Conservation (phyloP, 352 stramenopile species). For the Globisporangium lucens region DNA sequence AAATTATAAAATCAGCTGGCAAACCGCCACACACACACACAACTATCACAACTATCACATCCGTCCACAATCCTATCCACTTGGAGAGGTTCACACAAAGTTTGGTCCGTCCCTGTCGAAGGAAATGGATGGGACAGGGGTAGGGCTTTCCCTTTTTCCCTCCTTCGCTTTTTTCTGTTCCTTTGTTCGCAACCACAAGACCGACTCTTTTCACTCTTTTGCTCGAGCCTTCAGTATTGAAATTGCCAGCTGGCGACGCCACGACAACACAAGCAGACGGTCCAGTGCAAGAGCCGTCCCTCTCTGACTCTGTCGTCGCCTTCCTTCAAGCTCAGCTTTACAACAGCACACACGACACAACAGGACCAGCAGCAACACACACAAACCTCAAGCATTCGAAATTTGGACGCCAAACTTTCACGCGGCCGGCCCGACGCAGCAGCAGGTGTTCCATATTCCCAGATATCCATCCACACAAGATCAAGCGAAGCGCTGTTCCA, state of each 20-base stretch:
- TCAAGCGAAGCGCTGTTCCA: background rate
- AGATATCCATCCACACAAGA: background rate
- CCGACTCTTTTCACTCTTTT: background rate
- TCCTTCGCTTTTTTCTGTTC: background rate
- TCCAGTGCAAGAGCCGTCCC: background rate
- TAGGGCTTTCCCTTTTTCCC: background rate
- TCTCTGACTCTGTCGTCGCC: background rate
- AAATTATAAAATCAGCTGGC: background rate
- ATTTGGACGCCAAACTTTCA: constrained; percentile 5
- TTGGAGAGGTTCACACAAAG: too few species aligned
- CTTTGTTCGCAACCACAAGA: too few species aligned
- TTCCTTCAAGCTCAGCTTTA: background rate
- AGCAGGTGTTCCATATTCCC: constrained; percentile 7
- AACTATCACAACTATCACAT: background rate
- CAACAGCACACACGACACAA: background rate
- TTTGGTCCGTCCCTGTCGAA: background rate
- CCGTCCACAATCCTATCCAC: background rate
- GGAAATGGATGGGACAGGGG: background rate
- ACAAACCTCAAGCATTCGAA: constrained; percentile 13
- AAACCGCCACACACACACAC: background rate
- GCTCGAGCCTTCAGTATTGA: background rate
- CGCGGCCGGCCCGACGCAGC: too few species aligned
- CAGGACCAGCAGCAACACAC: background rate
- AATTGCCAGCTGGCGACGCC: background rate
- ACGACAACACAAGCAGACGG: background rate